These are phyloP conservation scores for Oryza nivara DNA, from an alignment of 176 grass and related monocot genomes.

Conservation along the genomic window DNA sequence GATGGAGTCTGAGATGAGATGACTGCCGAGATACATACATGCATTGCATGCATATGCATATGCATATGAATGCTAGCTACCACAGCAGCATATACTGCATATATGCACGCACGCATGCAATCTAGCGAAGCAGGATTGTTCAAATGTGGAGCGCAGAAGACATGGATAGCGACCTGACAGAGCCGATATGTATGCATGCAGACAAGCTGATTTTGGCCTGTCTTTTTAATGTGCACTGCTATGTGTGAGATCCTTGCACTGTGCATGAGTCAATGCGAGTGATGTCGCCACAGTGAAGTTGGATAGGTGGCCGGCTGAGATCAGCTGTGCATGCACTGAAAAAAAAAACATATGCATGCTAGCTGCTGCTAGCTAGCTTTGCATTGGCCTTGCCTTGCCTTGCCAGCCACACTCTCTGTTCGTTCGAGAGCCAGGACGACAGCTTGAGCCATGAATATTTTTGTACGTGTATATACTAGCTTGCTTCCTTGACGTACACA, in stretches of 20 bases:
- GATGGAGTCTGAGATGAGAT: not conserved
- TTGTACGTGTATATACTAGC: not conserved
- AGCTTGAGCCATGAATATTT: not conserved
- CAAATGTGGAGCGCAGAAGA: slow-evolving; percentile 17
- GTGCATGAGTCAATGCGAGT: slow-evolving; percentile 49
- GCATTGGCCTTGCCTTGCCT: not conserved
- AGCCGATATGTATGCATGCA: slow-evolving; percentile 5
- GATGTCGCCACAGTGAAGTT: slow-evolving; percentile 47
- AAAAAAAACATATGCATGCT: not conserved
- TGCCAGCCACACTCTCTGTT: not conserved
- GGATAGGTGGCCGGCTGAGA: slow-evolving; percentile 10
- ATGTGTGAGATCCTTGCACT: slow-evolving; percentile 32
- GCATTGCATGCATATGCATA: not conserved
- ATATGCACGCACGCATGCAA: not conserved
- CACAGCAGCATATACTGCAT: not conserved
- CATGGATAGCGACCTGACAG: slow-evolving; percentile 32
- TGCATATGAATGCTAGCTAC: not conserved
- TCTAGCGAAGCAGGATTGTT: slow-evolving; percentile 15
- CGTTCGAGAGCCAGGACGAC: not conserved
- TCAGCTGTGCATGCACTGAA: slow-evolving; percentile 4
- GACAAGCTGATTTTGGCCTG: slow-evolving; percentile 27
- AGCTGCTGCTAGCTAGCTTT: no score
- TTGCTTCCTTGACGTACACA: not conserved
- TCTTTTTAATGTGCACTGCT: slow-evolving; percentile 39
- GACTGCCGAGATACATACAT: not conserved